Base-by-base conservation (phyloP, 139 green algal species). In the Coelastrella sp. region DNA sequence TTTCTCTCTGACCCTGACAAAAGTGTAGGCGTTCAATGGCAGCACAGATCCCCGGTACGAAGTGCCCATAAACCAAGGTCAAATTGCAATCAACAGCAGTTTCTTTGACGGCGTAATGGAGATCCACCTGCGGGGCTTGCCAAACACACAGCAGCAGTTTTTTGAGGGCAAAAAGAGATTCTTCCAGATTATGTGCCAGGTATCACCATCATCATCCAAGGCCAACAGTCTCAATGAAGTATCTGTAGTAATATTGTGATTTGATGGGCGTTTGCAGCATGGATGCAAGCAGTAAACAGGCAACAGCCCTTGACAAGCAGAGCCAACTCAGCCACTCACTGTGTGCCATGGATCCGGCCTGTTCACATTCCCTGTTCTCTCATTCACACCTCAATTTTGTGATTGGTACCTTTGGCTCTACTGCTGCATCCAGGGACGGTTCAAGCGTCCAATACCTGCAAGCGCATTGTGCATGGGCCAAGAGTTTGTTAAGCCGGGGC, bases 81-180 rank as follows among this genome's bases (percentile, higher is more conserved):
- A 78, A 4, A 17, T 91, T 0, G 63, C 63, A 7, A 82, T 91
- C 22, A 11, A 91, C 19, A 82, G 78, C 22, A 66, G 25, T 10
- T 61, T 91, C 12, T 91, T 91, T 56, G 19, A 72, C 10, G 87
- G 87, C 6, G 11, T 80, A 19, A 81, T 91, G 87, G 87, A 91
- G 66, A 81, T 91, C 22, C 87, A 91, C 57, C 65, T 91, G 8
- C 75, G 76, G 10, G 87, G 87, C 27, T 57, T 91, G 78, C 78
- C 27, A 24, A 91, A 72, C 87, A 91, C 63, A 15, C 56, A 86
- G 22, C 82, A 87, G 87, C 25, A 25, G 7, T 8, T 91, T 49
- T 91, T 91, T 91, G 87, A 87, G 10, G 87, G 87, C 87, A 91
- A 91, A 66, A 91, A 91, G 87, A 78, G 87, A 27, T 91, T 82